These are phyloP conservation scores for Cordyceps tenuipes DNA, from an alignment of 2,329 filamentous ascomycete genomes.

Conservation along the genomic window DNA sequence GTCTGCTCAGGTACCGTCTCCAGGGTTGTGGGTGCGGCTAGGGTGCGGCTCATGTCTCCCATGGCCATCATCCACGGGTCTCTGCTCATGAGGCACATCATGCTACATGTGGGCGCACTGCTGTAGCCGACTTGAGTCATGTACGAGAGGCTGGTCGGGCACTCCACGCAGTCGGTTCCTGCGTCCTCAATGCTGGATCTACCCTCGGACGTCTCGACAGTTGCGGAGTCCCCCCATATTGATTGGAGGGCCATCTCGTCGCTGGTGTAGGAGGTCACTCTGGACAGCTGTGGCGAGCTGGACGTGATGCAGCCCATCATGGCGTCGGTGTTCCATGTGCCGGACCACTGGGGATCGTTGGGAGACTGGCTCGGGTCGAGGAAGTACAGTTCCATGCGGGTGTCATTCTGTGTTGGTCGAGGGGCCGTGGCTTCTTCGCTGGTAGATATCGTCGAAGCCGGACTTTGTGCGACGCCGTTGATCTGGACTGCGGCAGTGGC, in stretches of 20 bases:
- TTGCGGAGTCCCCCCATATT: background rate
- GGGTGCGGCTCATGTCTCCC: background rate
- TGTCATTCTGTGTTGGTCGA: background rate
- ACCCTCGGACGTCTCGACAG: conserved; percentile 5
- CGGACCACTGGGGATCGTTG: background rate
- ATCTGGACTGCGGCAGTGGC: background rate
- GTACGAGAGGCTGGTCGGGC: background rate
- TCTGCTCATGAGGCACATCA: background rate
- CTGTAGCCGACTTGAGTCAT: conserved; percentile 5
- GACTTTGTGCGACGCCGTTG: background rate
- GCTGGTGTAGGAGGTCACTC: conserved; percentile 2
- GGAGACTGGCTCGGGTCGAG: conserved; percentile 1
- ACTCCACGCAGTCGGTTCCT: background rate
- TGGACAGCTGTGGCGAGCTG: conserved; percentile 3
- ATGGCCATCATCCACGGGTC: background rate
- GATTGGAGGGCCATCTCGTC: conserved; percentile 5
- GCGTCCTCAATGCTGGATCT: conserved; percentile 4
- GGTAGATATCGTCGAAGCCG: conserved; percentile 1
- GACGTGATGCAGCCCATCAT: background rate
- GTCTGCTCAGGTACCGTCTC: background rate
- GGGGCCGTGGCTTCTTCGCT: background rate
- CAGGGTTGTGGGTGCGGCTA: background rate
- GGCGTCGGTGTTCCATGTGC: background rate
- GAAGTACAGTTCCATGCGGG: background rate
- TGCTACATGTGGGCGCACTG: conserved; percentile 1